Percentiles rank a stretch among this genome's conserved stretches.
Conservation (phyloP, 1,284 basidiomycete species). For the Ustilago loliicola region DNA sequence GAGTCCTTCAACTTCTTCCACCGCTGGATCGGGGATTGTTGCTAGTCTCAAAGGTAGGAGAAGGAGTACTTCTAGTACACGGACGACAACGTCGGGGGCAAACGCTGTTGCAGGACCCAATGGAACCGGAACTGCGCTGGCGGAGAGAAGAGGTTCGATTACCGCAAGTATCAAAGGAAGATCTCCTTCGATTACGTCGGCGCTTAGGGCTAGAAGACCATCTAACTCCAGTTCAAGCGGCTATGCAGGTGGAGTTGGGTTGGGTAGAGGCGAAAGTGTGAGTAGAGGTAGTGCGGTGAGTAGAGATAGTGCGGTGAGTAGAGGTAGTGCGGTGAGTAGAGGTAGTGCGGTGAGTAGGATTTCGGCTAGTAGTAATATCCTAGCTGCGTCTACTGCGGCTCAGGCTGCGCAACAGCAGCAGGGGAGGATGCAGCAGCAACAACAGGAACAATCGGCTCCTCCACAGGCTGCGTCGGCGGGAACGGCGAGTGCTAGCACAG, state of each 20-base stretch:
- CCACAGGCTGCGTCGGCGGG: conserved; percentile 3
- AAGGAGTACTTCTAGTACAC: conserved; percentile 30
- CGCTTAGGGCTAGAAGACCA: conserved; percentile 26
- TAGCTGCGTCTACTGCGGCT: too few species aligned
- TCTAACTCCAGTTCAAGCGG: conserved; percentile 8
- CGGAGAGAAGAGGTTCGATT: conserved; percentile 22
- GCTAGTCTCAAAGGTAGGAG: conserved; percentile 38
- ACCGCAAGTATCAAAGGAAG: conserved; percentile 42
- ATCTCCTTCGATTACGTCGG: conserved; percentile 25
- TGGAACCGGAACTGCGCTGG: not conserved
- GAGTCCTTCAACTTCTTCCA: conserved; percentile 18
- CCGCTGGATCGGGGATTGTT: conserved; percentile 26
- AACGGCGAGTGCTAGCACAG: not conserved
- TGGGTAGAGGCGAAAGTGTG: conserved; percentile 19
- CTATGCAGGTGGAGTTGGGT: conserved; percentile 22
- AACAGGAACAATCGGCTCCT: not conserved
- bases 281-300: conserved; percentile 33
- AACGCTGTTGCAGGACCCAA: conserved; percentile 1
- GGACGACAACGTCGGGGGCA: conserved; percentile 14
- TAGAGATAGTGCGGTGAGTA: too few species aligned
- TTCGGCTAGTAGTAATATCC: conserved; percentile 15
- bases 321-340: conserved; percentile 19
- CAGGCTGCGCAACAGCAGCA: not conserved
- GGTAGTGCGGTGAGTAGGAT: conserved; percentile 31
- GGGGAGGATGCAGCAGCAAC: not conserved